These are phyloP conservation scores for Discostella stelligeroides DNA, from an alignment of 108 stramenopile species.

Conservation along the genomic window DNA sequence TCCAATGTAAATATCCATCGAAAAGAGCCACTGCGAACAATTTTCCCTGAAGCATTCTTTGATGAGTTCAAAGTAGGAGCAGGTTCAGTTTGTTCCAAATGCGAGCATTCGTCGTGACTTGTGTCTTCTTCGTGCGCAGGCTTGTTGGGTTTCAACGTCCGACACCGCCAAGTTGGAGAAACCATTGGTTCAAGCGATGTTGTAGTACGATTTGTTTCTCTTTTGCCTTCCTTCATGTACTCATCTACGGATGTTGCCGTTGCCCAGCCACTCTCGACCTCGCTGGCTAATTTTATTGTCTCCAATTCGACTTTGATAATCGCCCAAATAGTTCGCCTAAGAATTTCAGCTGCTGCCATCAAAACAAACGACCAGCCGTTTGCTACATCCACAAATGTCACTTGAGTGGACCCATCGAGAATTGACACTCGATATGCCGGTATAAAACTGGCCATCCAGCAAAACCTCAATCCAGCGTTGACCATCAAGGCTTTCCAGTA, in stretches of 20 bases:
- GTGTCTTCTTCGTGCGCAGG: not conserved
- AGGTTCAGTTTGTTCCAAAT: slow-evolving; percentile 8
- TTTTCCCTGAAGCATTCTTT: not conserved
- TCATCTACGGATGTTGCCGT: slow-evolving; percentile 44
- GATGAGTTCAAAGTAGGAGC: not conserved
- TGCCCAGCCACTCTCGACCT: slow-evolving; percentile 49
- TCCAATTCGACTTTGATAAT: slow-evolving; percentile 82
- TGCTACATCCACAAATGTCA: slow-evolving; percentile 67
- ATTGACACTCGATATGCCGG: slow-evolving; percentile 79
- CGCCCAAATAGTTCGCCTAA: slow-evolving; percentile 80
- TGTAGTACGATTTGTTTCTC: slow-evolving; percentile 16
- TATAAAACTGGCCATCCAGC: slow-evolving; percentile 87
- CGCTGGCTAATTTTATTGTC: slow-evolving; percentile 73
- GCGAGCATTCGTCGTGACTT: not conserved
- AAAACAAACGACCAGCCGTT: slow-evolving; percentile 76
- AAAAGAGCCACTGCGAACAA: slow-evolving; percentile 16
- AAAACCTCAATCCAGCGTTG: slow-evolving; percentile 65
- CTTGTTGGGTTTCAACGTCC: not conserved
- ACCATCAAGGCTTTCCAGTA: slow-evolving; percentile 76
- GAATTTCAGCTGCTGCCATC: slow-evolving; percentile 69
- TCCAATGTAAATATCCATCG: slow-evolving; percentile 23
- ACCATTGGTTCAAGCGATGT: not conserved
- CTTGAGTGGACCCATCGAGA: slow-evolving; percentile 54
- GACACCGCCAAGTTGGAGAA: slow-evolving; percentile 9
- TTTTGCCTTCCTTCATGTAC: slow-evolving; percentile 28